These are phyloP conservation scores for Neofusicoccum umdonicola DNA, from an alignment of 2,329 filamentous ascomycete genomes.

Conservation along the genomic window DNA sequence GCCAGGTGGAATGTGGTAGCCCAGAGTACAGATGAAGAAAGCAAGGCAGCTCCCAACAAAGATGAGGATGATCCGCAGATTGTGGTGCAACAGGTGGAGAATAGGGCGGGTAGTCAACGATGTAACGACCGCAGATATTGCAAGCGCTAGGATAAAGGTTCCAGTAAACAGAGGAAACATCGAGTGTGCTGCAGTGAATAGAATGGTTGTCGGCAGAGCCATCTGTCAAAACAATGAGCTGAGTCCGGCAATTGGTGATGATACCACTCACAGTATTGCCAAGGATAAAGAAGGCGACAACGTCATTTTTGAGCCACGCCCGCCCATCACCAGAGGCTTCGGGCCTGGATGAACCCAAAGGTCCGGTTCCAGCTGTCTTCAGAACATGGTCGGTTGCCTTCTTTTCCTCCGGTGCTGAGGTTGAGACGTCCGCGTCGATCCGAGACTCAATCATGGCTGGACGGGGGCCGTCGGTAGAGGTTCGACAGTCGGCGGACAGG, in stretches of 20 bases:
- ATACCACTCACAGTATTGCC: neutral
- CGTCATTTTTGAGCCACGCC: neutral
- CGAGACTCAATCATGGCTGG: neutral
- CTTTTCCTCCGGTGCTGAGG: neutral
- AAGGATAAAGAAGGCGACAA: slow-evolving; percentile 3
- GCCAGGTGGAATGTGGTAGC: neutral
- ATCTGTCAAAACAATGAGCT: neutral
- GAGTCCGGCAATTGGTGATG: neutral
- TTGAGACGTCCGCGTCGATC: neutral
- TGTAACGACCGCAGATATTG: neutral
- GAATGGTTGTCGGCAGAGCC: neutral
- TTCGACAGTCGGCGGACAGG: neutral
- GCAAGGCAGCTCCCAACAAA: slow-evolving; percentile 3
- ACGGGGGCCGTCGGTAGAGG: neutral
- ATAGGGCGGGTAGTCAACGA: neutral
- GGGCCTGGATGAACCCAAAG: neutral
- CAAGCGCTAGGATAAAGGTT: neutral
- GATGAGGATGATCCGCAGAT: neutral
- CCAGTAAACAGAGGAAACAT: neutral
- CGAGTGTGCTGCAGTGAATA: neutral
- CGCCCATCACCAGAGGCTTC: neutral
- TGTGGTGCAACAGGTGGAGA: neutral
- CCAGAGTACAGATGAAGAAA: slow-evolving; percentile 1
- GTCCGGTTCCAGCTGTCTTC: neutral
- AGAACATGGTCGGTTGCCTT: neutral